These are phyloP conservation scores for Hortaea werneckii DNA, from an alignment of 2,329 filamentous ascomycete genomes.

Conservation along the genomic window DNA sequence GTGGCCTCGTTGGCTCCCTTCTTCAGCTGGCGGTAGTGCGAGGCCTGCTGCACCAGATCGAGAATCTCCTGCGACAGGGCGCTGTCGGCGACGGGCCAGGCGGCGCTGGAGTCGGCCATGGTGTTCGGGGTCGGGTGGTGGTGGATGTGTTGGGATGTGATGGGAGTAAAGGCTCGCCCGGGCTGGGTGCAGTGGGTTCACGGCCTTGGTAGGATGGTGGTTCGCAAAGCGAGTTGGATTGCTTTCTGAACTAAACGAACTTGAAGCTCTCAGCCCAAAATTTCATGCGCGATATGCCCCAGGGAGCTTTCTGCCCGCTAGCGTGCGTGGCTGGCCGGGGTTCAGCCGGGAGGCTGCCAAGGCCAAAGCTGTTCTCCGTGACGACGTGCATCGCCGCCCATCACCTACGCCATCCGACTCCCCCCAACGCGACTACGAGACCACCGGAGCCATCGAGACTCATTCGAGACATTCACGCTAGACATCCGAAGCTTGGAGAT, in stretches of 20 bases:
- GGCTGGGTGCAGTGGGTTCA: constrained; percentile 20
- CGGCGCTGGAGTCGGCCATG: constrained; percentile 40
- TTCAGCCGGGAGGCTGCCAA: background rate
- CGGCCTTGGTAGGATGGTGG: constrained; percentile 17
- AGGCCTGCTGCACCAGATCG: constrained; percentile 54
- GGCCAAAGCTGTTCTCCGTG: background rate
- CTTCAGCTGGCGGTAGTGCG: constrained; percentile 58
- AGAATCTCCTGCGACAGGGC: constrained; percentile 41
- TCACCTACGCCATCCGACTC: background rate
- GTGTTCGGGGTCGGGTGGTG: constrained; percentile 11
- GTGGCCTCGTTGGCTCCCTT: constrained; percentile 78
- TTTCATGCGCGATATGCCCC: background rate
- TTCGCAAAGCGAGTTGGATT: constrained; percentile 2
- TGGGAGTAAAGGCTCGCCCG: constrained; percentile 21
- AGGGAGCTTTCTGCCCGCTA: background rate
- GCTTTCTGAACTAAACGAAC: background rate
- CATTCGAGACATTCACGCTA: no score
- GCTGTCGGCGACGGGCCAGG: constrained; percentile 33
- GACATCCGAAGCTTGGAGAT: background rate
- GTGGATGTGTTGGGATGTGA: constrained; percentile 1
- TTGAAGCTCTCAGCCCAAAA: background rate
- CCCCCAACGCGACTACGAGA: background rate
- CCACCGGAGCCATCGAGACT: no score
- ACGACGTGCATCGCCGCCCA: background rate
- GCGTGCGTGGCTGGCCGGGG: constrained; percentile 1